Evolutionary conservation across 768 basidiomycete genomes (phyloP), one percentile per base, ranked within the genome.

Genomic region (Nevesoporus exiguus): DNA sequence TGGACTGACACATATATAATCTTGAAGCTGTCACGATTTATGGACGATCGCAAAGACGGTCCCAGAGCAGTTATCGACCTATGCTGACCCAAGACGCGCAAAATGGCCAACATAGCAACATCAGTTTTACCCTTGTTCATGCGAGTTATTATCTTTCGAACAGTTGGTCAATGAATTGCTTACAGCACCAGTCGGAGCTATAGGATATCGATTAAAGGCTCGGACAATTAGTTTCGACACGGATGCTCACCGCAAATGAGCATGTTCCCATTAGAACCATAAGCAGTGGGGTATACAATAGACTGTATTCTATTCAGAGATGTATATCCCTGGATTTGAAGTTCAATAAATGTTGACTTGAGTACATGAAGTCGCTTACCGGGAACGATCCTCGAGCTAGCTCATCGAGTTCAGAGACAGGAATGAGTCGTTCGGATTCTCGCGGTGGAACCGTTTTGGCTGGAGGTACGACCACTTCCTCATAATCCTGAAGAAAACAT

Each of bases 101-200:
- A 80, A 56, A 99, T 88, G 3, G 92, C 80, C 65, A 99, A 78
- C 84, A 98, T 89, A 0, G 97, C 97, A 0, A 99, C 88, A 70
- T 99, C 97, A 0, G 97, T 99, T 91, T 99, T 99, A 71, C 97
- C 97, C 93, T 95, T 61, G 30, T 36, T 47, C 21, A 33, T 49
- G 6, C 30, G 25, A 41, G 34, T 61, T 27, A 65, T 54, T 17
- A 24, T 31, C 25, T n/a, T 42, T 34, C n/a, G 14, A 49, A 7
- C 4, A 43, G 17, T 22, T n/a, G n/a, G 34, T 31, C 11, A 36
- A 30, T 7, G 40, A 13, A 48, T 3, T 19, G 71, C 89, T 73
- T 62, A 96, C 94, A 60, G 97, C 96, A 78, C 97, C 97, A 58
- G 97, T 99, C 0, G 97, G 97, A 66, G 97, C 94, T 96, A 62